Evolutionary conservation across 768 basidiomycete genomes (phyloP).

Genomic region (Suillus alpinus): DNA sequence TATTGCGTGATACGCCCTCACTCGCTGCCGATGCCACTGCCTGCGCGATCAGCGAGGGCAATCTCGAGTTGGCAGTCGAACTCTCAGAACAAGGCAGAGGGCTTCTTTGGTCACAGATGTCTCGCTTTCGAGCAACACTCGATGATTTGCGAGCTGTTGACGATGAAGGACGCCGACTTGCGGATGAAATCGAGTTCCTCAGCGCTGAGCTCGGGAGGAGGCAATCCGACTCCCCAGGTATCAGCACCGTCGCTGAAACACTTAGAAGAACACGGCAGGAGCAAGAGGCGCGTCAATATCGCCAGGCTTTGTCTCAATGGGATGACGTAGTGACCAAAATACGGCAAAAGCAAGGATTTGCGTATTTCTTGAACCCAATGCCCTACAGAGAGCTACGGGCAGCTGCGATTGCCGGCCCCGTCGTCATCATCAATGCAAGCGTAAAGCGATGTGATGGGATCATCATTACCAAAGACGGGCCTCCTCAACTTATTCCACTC

Average conservation of each 20-base stretch:
- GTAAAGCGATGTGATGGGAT: conserved; percentile 36
- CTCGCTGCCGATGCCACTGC: conserved; percentile 24
- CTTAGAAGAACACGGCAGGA: conserved; percentile 10
- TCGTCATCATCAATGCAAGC: conserved; percentile 37
- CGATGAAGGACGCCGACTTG: conserved; percentile 16
- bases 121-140: conserved; percentile 24
- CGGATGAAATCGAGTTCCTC: conserved; percentile 23
- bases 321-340: conserved; percentile 20
- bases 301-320: conserved; percentile 16
- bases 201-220: conserved; percentile 12
- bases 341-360: conserved; percentile 24
- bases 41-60: conserved; percentile 21
- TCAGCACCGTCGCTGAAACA: background rate
- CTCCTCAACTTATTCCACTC: conserved; percentile 21
- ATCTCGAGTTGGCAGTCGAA: conserved; percentile 28
- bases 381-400: conserved; percentile 16
- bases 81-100: conserved; percentile 34
- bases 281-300: conserved; percentile 14
- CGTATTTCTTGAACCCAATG: conserved; percentile 27
- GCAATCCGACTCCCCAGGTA: background rate
- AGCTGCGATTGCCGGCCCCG: conserved; percentile 28
- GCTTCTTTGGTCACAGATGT: conserved; percentile 29
- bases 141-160: conserved; percentile 19
- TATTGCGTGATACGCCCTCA: conserved; percentile 6
- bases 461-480: conserved; percentile 24